These are phyloP conservation scores for Neurospora pannonica DNA, from an alignment of 495 filamentous ascomycete species.

Conservation along the genomic window DNA sequence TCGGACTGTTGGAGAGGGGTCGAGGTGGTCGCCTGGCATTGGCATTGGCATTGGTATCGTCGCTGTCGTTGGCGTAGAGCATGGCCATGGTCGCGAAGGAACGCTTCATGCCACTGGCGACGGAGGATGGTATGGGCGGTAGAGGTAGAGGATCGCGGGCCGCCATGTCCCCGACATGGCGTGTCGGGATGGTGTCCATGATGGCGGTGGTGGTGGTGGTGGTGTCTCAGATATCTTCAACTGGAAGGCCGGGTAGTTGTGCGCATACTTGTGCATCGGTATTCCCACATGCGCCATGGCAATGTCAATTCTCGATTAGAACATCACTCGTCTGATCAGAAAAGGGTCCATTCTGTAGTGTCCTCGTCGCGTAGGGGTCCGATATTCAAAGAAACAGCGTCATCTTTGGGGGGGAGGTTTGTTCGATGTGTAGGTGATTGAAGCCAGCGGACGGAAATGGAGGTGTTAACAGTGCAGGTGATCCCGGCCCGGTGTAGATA, in stretches of 20 bases:
- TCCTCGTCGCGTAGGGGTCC: background rate
- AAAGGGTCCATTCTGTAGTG: background rate
- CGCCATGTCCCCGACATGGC: background rate
- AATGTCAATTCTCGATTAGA: background rate
- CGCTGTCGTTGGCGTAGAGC: background rate
- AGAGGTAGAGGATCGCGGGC: background rate
- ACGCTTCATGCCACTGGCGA: conserved; percentile 15
- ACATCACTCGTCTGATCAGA: background rate
- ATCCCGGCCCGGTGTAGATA: background rate
- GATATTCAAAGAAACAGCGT: background rate
- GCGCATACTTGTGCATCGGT: background rate
- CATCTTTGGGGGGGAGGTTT: too few species aligned
- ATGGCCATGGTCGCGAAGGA: conserved; percentile 14
- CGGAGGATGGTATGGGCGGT: conserved; percentile 7
- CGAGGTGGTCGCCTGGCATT: background rate
- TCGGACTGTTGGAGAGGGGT: background rate
- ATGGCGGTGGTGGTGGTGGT: background rate
- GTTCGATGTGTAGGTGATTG: too few species aligned
- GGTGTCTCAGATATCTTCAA: background rate
- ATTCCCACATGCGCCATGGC: background rate
- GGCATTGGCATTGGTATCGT: background rate
- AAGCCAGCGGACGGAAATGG: background rate
- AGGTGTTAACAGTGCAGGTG: background rate
- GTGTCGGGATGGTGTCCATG: background rate
- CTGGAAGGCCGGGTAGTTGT: background rate